These are phyloP conservation scores for Thymus quinquecostatus DNA, from an alignment of 257 asterid species.

Conservation along the genomic window DNA sequence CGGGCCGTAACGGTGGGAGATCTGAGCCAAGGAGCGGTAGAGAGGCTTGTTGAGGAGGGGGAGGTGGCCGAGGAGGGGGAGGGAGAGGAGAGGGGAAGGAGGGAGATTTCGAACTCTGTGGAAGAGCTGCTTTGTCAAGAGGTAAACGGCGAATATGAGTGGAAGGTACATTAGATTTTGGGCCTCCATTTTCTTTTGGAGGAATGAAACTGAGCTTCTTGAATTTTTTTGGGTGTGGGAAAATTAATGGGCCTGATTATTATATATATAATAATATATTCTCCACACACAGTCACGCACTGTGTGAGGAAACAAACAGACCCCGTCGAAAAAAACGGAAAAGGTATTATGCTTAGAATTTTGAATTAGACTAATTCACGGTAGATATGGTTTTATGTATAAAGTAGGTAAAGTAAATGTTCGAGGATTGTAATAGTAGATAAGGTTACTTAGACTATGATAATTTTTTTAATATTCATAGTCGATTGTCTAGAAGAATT, in stretches of 20 bases:
- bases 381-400: no score
- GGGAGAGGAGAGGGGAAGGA: conserved; percentile 53
- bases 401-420: no score
- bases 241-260: no score
- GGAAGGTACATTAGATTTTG: conserved; percentile 32
- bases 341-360: no score
- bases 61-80: conserved; percentile 73
- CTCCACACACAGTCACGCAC: no score
- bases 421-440: not conserved
- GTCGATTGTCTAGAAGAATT: not conserved
- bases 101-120: conserved; percentile 51
- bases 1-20: conserved; percentile 60
- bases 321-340: no score
- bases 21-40: conserved; percentile 49
- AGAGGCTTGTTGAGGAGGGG: conserved; percentile 60
- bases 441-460: no score
- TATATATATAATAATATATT: no score
- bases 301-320: no score
- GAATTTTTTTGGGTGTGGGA: no score
- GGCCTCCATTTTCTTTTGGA: conserved; percentile 31
- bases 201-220: no score
- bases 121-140: conserved; percentile 45
- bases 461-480: not conserved
- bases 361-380: no score
- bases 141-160: conserved; percentile 40